phyloP scores from a whole-genome alignment of 371 early-diverging fungal genomes.

The Mucor plumbeus region DNA sequence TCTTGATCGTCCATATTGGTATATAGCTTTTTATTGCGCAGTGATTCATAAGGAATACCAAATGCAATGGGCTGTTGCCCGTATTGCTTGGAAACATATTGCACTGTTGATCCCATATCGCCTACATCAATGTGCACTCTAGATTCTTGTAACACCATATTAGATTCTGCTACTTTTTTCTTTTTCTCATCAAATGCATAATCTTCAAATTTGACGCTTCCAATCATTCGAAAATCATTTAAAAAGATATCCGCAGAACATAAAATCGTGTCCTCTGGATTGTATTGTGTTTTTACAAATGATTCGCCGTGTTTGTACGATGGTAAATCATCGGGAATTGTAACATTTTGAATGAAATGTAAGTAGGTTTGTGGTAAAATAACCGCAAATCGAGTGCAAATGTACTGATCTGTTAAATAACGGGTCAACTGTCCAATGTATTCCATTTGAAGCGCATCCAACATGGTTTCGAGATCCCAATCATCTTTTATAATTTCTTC shows the following conservation, averaged over 20 bases:
- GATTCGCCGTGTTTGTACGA: conserved; percentile 58
- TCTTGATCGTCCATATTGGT: conserved; percentile 24
- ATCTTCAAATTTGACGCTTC: conserved; percentile 65
- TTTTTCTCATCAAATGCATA: conserved; percentile 60
- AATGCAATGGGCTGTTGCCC: conserved; percentile 43
- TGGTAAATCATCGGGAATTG: conserved; percentile 72
- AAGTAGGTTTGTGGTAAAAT: conserved; percentile 68
- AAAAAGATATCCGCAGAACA: conserved; percentile 73
- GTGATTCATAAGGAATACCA: conserved; percentile 67
- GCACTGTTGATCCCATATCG: conserved; percentile 54
- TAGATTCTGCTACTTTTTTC: conserved; percentile 56
- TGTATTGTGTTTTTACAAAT: conserved; percentile 63
- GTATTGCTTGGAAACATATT: conserved; percentile 57
- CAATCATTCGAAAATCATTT: conserved; percentile 60
- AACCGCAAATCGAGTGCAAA: conserved; percentile 60
- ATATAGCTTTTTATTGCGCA: conserved; percentile 33
- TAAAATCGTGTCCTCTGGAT: conserved; percentile 64
- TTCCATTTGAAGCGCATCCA: conserved; percentile 72
- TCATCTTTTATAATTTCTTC: conserved; percentile 70
- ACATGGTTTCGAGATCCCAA: conserved; percentile 71
- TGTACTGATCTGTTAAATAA: conserved; percentile 58
- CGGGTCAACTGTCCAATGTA: conserved; percentile 68
- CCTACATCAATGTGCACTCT: conserved; percentile 63
- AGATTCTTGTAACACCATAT: conserved; percentile 62
- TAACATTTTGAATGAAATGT: conserved; percentile 80